Conservation (phyloP, 495 filamentous ascomycete species). For the Neurospora pannonica region DNA sequence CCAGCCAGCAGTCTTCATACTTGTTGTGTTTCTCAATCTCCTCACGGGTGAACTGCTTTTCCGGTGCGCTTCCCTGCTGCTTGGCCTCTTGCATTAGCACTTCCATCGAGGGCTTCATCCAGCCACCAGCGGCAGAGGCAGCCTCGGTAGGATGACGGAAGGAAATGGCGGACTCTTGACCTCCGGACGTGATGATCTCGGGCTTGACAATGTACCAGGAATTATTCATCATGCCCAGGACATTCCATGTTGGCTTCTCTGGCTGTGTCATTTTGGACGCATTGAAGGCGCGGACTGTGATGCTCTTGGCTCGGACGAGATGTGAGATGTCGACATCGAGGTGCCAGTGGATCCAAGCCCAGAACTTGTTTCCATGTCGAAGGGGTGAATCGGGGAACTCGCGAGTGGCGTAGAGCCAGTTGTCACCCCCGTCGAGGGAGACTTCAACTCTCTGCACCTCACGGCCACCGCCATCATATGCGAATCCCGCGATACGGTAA, state of each 20-base stretch:
- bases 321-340: slow-evolving; percentile 6
- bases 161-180: neutral
- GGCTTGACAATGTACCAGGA: slow-evolving; percentile 9
- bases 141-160: slow-evolving; percentile 10
- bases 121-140: neutral
- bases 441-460: slow-evolving; percentile 12
- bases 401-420: slow-evolving; percentile 2
- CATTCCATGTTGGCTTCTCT: slow-evolving; percentile 1
- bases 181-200: neutral
- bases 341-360: slow-evolving; percentile 9
- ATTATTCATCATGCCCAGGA: slow-evolving; percentile 12
- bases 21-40: slow-evolving; percentile 55
- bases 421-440: slow-evolving; percentile 2
- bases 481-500: slow-evolving; percentile 5
- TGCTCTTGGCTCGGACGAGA: slow-evolving; percentile 1
- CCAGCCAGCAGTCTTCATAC: slow-evolving; percentile 57
- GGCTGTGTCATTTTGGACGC: slow-evolving; percentile 6
- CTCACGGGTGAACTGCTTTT: slow-evolving; percentile 10
- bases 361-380: slow-evolving; percentile 8
- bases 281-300: slow-evolving; percentile 3
- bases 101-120: slow-evolving; percentile 10
- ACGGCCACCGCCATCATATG: slow-evolving; percentile 3
- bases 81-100: slow-evolving; percentile 2
- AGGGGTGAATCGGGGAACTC: slow-evolving; percentile 4
- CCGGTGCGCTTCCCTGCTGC: neutral